Base-by-base conservation (phyloP, 257 asterid species). In the Nicotiana otophora region DNA sequence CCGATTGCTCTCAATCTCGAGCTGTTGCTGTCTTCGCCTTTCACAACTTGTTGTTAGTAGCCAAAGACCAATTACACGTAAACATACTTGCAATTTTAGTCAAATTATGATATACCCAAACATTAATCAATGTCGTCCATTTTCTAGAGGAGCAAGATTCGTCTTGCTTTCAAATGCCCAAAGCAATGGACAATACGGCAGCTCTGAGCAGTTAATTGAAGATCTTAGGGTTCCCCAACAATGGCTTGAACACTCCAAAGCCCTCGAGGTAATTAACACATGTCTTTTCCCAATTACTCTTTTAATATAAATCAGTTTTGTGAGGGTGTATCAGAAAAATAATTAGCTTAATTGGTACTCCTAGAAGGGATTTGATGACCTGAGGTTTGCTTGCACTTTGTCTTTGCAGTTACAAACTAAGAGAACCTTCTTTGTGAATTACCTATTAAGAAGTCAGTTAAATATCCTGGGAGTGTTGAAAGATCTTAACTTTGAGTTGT, bases 221-320 rank as follows among this genome's bases (percentile, higher is more conserved):
- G 92, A 88, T 67, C 96, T 95, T 75, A 90, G 87, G 83, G 96
- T 95, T 78, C 98, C 98, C 17, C 81, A 72, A 86, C 89, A 87
- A 17, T 95, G 98, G 98, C 69, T 89, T 81, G 92, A 93, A 46
- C 95, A 94, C 48, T 86, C 93, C 7, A 92, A 85, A 88, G 97
- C 98, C 51, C 68, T 86, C 1, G 89, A 91, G 96, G 98, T 94
- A 82, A 39, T 11, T 78, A 3, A 26, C 20, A 58, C 28, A 3
- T 63, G 16, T 81, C 64, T 19, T 68, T 17, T 42, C 39, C 11
- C 4, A 3, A 16, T 81, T 82, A 42, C 10, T 54, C n/a, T 31
- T 42, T n/a, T 53, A 7, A 15, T 6, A 61, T 42, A 51, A 17
- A 2, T 72, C 19, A 55, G n/a, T 70, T 39, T 31, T 39, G 28